Evolutionary conservation across 306 rosid genomes (phyloP).

Genomic region (Castanea sativa): DNA sequence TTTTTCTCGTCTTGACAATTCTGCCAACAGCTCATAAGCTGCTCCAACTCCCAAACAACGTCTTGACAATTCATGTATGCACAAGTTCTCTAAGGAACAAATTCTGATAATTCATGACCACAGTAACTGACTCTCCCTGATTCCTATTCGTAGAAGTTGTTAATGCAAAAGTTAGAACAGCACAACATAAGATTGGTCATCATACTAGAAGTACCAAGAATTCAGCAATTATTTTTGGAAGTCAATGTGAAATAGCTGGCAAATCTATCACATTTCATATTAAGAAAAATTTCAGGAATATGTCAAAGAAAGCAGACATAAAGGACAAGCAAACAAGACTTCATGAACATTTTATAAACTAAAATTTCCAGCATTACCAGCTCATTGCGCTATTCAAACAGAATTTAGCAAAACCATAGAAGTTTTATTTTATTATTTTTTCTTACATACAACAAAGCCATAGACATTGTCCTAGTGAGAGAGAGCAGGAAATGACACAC

Average conservation of each 20-base stretch:
- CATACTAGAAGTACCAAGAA: background rate
- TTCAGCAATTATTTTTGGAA: background rate
- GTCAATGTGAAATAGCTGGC: background rate
- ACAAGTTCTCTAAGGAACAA: conserved; percentile 85
- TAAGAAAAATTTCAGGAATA: background rate
- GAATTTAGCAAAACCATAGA: background rate
- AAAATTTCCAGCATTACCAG: background rate
- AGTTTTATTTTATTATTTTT: no score
- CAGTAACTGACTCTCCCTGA: conserved; percentile 74
- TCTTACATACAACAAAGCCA: background rate
- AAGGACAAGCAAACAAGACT: background rate
- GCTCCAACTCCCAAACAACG: conserved; percentile 76
- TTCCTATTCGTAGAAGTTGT: conserved; percentile 41
- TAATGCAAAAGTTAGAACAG: conserved; percentile 12
- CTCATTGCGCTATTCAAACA: background rate
- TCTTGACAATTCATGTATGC: conserved; percentile 72
- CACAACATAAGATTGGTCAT: background rate
- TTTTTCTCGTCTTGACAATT: conserved; percentile 59
- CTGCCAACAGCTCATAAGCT: conserved; percentile 53
- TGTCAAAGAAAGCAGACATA: background rate
- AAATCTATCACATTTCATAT: background rate
- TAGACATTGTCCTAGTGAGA: background rate
- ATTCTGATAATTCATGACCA: conserved; percentile 83
- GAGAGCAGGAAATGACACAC: background rate
- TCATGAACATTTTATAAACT: background rate